Percentiles rank a stretch among this genome's conserved stretches.
These are phyloP conservation scores for Serpula lacrymans DNA, from an alignment of 768 basidiomycete genomes.

Conservation along the genomic window DNA sequence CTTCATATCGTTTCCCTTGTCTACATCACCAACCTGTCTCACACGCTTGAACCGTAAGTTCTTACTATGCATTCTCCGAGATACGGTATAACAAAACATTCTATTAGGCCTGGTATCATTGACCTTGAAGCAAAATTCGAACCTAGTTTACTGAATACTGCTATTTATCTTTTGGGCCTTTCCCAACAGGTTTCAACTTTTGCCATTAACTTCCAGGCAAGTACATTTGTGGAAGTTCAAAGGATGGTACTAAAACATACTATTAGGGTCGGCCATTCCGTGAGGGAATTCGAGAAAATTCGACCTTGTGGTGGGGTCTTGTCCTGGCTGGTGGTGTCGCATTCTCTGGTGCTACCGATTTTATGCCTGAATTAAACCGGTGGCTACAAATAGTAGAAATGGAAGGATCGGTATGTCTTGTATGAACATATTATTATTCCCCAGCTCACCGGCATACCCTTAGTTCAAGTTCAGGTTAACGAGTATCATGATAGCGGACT, in stretches of 20 bases:
- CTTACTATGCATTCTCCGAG: constrained; percentile 10
- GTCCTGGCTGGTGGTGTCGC: constrained; percentile 88
- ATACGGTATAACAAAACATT: constrained; percentile 11
- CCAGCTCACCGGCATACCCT: background rate
- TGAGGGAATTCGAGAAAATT: constrained; percentile 95
- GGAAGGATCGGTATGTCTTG: constrained; percentile 58
- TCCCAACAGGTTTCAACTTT: constrained; percentile 99
- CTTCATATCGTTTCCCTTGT: constrained; percentile 88
- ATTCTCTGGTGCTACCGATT: constrained; percentile 90
- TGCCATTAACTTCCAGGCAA: constrained; percentile 93
- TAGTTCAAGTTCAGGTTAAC: constrained; percentile 87
- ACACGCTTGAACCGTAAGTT: constrained; percentile 71
- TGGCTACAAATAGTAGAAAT: constrained; percentile 98
- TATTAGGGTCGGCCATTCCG: constrained; percentile 91
- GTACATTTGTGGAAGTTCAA: constrained; percentile 3
- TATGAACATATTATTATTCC: background rate
- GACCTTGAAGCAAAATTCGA: constrained; percentile 97
- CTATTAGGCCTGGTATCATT: constrained; percentile 63
- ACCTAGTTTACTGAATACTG: constrained; percentile 91
- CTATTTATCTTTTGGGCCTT: constrained; percentile 91
- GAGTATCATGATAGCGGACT: constrained; percentile 80
- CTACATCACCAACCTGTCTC: constrained; percentile 89
- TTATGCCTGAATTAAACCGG: constrained; percentile 90
- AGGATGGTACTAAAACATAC: background rate
- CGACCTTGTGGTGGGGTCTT: constrained; percentile 90